Base-by-base conservation (phyloP, 306 rosid species). In the Vigna unguiculata region DNA sequence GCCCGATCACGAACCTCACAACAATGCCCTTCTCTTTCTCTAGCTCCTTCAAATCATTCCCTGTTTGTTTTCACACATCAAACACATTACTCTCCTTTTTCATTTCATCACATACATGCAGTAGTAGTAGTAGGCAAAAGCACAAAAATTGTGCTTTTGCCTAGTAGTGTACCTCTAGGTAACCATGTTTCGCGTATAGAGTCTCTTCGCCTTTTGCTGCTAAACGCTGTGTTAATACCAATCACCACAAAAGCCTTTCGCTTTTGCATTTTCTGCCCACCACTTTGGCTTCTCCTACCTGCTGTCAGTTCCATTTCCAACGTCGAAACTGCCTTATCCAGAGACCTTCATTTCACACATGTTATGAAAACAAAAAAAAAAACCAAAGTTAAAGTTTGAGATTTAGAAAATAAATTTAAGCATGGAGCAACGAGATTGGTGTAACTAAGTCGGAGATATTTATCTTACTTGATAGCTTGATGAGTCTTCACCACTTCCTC, bases 221-320 rank as follows among this genome's bases (percentile, higher is more conserved):
- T 94, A 53, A 94, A 94, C 0, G 91, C 98, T 8, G 98, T 94
- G 60, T 94, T 94, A 24, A 94, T 90, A 25, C 97, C 98, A 32
- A 92, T 79, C 80, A 94, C 97, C 49, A 90, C 97, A 40, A 94
- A 92, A 51, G 93, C 97, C 79, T 85, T 92, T 59, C 86, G 60
- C 17, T 69, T 74, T 40, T 49, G 24, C 63, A 76, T 51, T 12
- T 45, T 66, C 70, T 83, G 47, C 71, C 59, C 84, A 17, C 60
- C 32, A 47, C 7, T 79, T 40, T 81, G 82, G 53, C 82, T 84
- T 82, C 84, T 85, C 22, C 91, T 53, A 16, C 84, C 70, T 32
- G 86, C 87, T 46, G 94, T 86, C 60, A 92, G 24, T 72, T 92
- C 96, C 90, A 83, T 94, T 82, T 91, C 95, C 87, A 92, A 57